Evolutionary conservation across 345 rosid species (phyloP).

Genomic region (Salix arbutifolia): DNA sequence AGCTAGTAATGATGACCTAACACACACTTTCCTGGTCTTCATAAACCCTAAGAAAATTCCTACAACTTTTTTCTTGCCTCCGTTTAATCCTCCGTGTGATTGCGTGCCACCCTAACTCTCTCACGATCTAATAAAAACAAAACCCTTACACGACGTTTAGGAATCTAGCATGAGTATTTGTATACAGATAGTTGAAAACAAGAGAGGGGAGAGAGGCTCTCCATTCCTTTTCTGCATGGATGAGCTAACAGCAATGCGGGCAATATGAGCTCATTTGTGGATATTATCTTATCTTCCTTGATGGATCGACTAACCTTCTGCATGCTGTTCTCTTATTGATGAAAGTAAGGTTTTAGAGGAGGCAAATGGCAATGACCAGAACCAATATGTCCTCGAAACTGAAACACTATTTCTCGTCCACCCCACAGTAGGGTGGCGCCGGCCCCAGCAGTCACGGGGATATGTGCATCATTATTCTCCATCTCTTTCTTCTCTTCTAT

Average conservation of each 20-base stretch:
- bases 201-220: background rate
- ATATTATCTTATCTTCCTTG: no score
- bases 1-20: conserved; percentile 30
- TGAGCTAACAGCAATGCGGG: no score
- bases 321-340: no score
- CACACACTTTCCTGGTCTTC: background rate
- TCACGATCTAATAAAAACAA: no score
- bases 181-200: conserved; percentile 1
- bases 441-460: conserved; percentile 17
- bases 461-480: background rate
- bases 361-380: background rate
- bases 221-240: no score
- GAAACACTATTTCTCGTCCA: background rate
- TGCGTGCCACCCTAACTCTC: conserved; percentile 17
- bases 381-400: conserved; percentile 1
- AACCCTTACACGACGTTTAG: background rate
- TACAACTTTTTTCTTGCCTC: background rate
- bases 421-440: background rate
- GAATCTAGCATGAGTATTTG: background rate
- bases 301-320: no score
- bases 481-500: background rate
- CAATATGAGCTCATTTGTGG: no score
- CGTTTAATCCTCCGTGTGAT: conserved; percentile 20
- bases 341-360: background rate
- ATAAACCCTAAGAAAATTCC: background rate